These are phyloP conservation scores for Cladosporium sp. DNA, from an alignment of 2,329 filamentous ascomycete species.

Conservation along the genomic window DNA sequence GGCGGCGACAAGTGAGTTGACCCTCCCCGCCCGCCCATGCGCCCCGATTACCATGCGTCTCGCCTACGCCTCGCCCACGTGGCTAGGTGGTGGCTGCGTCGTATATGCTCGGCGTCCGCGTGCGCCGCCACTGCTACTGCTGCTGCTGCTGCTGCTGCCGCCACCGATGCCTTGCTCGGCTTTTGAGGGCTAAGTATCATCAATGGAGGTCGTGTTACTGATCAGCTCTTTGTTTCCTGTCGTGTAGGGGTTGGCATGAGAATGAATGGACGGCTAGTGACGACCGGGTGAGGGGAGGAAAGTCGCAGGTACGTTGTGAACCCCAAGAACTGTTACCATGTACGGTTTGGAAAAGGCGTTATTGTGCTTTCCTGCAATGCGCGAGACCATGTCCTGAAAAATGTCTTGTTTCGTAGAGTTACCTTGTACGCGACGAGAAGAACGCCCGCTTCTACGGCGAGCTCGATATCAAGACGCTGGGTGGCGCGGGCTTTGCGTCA, in stretches of 20 bases:
- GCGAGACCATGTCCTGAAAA: background rate
- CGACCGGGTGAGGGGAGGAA: constrained; percentile 72
- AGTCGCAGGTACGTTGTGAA: constrained; percentile 47
- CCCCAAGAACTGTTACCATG: background rate
- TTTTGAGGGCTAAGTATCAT: background rate
- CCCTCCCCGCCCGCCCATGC: background rate
- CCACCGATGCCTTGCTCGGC: background rate
- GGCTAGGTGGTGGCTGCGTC: background rate
- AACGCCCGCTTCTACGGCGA: constrained; percentile 59
- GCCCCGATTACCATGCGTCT: constrained; percentile 9
- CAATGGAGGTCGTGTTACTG: constrained; percentile 1
- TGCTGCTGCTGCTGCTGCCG: background rate
- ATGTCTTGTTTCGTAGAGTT: constrained; percentile 38
- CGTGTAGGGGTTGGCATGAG: constrained; percentile 52
- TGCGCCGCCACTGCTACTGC: no score
- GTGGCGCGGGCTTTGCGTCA: constrained; percentile 77
- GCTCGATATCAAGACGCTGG: constrained; percentile 69
- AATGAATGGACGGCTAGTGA: constrained; percentile 66
- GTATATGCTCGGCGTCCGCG: background rate
- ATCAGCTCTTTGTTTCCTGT: background rate
- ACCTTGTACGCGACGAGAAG: constrained; percentile 38
- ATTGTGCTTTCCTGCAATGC: no score
- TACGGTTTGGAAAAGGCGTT: background rate
- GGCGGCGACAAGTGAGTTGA: constrained; percentile 29
- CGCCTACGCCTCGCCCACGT: background rate